phyloP scores from a whole-genome alignment of 2,329 filamentous ascomycete species.

The Periconia macrospinosa region DNA sequence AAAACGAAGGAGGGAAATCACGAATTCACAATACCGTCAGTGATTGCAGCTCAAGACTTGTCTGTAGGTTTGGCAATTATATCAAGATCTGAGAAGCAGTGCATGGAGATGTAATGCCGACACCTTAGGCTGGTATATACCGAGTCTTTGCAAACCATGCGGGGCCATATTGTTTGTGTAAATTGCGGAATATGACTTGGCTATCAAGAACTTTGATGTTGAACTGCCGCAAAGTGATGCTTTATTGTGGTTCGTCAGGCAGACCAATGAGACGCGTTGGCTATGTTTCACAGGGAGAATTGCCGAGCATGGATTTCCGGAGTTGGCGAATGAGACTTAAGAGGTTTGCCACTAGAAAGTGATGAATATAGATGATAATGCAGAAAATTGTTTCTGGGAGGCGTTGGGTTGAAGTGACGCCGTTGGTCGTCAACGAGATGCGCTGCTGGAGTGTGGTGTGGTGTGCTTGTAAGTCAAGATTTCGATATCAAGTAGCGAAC shows the following conservation, averaged over 20 bases:
- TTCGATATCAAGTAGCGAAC: too few relatives aligned
- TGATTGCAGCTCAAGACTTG: too few relatives aligned
- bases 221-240: conserved; percentile 24
- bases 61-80: not conserved
- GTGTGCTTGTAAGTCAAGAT: too few relatives aligned
- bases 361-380: not conserved
- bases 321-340: not conserved
- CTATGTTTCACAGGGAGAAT: not conserved
- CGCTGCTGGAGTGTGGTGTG: too few relatives aligned
- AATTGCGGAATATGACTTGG: conserved; percentile 8
- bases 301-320: not conserved
- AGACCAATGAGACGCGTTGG: conserved; percentile 10
- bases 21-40: not conserved
- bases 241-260: conserved; percentile 12
- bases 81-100: not conserved
- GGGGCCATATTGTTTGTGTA: conserved; percentile 2
- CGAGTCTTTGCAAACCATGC: conserved; percentile 7
- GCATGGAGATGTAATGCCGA: not conserved
- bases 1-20: not conserved
- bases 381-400: not conserved
- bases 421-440: too few relatives aligned
- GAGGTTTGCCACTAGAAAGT: not conserved
- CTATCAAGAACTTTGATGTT: conserved; percentile 10
- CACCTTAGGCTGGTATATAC: conserved; percentile 8
- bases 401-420: not conserved